A percentile compares a stretch with the other conserved stretches of the same genome.
phyloP scores from a whole-genome alignment of 164 flowering plant species.

The Stephania cephalantha region DNA sequence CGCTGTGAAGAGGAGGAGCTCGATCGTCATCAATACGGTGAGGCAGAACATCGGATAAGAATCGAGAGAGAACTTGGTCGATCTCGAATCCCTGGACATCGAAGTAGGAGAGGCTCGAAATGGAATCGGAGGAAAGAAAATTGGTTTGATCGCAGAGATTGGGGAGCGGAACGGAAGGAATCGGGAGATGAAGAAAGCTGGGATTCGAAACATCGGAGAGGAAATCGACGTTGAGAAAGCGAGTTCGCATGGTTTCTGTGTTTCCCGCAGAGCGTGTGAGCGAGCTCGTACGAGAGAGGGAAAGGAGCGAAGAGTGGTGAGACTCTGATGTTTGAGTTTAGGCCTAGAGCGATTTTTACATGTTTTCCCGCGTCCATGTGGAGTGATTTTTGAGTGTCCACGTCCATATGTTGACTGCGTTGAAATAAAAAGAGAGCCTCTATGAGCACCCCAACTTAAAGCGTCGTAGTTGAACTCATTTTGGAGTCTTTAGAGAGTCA shows the following conservation, averaged over 20 bases:
- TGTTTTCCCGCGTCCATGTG: too few species aligned
- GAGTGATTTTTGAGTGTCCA: too few species aligned
- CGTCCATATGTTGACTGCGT: too few species aligned
- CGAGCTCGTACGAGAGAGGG: too few species aligned
- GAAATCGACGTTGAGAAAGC: conserved; percentile 54
- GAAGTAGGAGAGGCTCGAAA: conserved; percentile 15
- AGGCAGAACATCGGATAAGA: conserved; percentile 56
- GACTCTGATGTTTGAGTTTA: too few species aligned
- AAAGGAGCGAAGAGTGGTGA: too few species aligned
- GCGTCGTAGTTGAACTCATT: too few species aligned
- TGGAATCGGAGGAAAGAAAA: conserved; percentile 23
- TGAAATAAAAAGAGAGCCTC: too few species aligned
- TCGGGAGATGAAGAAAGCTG: conserved; percentile 39
- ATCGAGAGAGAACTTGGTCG: conserved; percentile 43
- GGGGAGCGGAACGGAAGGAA: conserved; percentile 31
- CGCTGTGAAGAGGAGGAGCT: conserved; percentile 2
- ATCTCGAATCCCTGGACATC: conserved; percentile 33
- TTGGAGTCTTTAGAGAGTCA: too few species aligned
- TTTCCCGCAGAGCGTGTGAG: not conserved
- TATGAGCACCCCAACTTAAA: too few species aligned
- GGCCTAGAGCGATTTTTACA: too few species aligned
- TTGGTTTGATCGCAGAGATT: conserved; percentile 14
- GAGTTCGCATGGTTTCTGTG: conserved; percentile 53
- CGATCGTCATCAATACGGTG: conserved; percentile 15
- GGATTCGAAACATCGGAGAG: conserved; percentile 22